Evolutionary conservation across 1,284 basidiomycete genomes (phyloP).

Genomic region (Volvariella surrecta): DNA sequence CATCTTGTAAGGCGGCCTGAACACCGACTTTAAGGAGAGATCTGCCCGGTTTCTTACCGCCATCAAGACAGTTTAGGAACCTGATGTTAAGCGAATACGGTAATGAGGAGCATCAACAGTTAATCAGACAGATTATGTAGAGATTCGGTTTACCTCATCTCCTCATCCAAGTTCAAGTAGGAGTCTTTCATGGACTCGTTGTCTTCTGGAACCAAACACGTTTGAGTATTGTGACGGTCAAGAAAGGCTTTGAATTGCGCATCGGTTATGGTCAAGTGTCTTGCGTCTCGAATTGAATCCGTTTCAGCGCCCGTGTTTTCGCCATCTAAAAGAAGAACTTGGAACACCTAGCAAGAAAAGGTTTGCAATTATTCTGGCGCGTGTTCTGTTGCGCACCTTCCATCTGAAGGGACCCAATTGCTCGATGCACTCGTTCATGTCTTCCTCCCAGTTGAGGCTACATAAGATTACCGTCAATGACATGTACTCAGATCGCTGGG

Average conservation of each 20-base stretch:
- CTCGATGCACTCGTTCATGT: constrained; percentile 22
- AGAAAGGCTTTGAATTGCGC: constrained; percentile 28
- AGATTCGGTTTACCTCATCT: constrained; percentile 13
- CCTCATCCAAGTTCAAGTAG: constrained; percentile 27
- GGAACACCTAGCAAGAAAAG: constrained; percentile 15
- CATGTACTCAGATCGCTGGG: background rate
- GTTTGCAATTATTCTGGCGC: background rate
- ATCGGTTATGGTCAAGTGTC: constrained; percentile 22
- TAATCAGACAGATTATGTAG: background rate
- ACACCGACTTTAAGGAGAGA: constrained; percentile 28
- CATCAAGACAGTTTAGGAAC: constrained; percentile 14
- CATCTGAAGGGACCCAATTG: constrained; percentile 21
- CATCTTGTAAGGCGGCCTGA: constrained; percentile 22
- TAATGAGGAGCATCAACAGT: background rate
- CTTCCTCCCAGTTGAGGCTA: constrained; percentile 25
- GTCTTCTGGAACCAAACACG: constrained; percentile 26
- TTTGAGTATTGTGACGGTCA: constrained; percentile 18
- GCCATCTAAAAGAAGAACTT: constrained; percentile 27
- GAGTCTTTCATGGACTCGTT: constrained; percentile 30
- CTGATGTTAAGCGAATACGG: constrained; percentile 1
- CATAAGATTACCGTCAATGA: background rate
- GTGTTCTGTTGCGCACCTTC: constrained; percentile 13
- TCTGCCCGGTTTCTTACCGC: constrained; percentile 13
- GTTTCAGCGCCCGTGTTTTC: constrained; percentile 18
- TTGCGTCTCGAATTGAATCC: constrained; percentile 23